Conservation (phyloP, 2,329 filamentous ascomycete genomes). For the Aureobasidium sp. region DNA sequence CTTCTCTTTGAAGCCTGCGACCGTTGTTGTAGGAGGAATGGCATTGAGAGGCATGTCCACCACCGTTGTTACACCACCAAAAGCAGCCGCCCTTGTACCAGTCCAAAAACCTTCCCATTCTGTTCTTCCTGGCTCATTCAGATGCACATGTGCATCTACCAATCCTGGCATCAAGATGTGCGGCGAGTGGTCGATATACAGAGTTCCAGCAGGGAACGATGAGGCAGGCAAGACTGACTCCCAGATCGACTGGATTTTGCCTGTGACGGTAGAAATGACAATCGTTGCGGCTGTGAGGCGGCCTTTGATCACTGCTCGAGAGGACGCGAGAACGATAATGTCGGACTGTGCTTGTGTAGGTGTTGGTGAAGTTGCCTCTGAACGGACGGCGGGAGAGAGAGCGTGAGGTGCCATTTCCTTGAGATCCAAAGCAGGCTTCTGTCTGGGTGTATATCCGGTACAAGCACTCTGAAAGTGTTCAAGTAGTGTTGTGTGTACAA, state of each 20-base stretch:
- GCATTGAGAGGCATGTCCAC: constrained; percentile 97
- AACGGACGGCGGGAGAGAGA: background rate
- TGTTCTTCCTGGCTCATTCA: constrained; percentile 92
- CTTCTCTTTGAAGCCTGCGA: constrained; percentile 75
- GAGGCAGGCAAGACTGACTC: constrained; percentile 64
- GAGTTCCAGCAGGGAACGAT: constrained; percentile 61
- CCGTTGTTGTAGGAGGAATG: constrained; percentile 89
- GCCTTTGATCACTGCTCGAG: constrained; percentile 70
- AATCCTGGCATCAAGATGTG: constrained; percentile 80
- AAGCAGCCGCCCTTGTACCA: constrained; percentile 85
- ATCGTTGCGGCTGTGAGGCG: constrained; percentile 76
- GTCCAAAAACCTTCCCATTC: constrained; percentile 99
- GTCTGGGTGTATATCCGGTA: background rate
- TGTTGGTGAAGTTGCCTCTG: background rate
- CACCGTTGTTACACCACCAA: constrained; percentile 92
- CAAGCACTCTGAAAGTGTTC: background rate
- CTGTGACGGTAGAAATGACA: constrained; percentile 64
- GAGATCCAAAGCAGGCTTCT: background rate
- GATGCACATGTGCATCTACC: constrained; percentile 93
- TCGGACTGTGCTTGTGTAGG: background rate
- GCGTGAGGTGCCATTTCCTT: constrained; percentile 12
- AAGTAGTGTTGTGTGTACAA: background rate
- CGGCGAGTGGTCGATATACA: constrained; percentile 78
- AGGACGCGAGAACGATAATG: constrained; percentile 63
- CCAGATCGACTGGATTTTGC: constrained; percentile 74